Base-by-base conservation (phyloP, 257 asterid genomes). In the Penstemon eatonii region DNA sequence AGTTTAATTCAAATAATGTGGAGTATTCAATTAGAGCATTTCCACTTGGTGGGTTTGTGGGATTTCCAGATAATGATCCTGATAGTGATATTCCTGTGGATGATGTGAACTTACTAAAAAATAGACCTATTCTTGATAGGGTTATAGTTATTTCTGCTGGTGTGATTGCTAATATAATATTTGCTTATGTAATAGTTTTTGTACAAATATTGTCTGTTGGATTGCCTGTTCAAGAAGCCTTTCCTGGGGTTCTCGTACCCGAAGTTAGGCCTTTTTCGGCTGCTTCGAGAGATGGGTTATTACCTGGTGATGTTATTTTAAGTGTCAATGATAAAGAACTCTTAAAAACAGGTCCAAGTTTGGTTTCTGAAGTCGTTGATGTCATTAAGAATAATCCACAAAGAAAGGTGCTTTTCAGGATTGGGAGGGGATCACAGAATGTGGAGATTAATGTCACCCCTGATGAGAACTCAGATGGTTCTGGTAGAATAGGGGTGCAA, bases 1-100 rank as follows among this genome's bases (percentile, higher is more conserved):
- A 79, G 39, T 84, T 88, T 67, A 85, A 91, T 82, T 81, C 90
- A 0, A 84, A 94, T 25, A 87, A 89, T 47, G 97, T 94, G 11
- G 99, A 94, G 79, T 94, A 89, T 72, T 94, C 99, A 13, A 72
- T 94, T 74, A 82, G 99, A 70, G 97, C 97, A 5, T 85, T 94
- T 72, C 99, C 99, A 53, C 87, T 94, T 37, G 99, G 99, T 73
- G 99, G 99, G 25, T 94, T 88, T 77, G 99, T 94, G 67, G 99
- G 91, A 0, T 94, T 94, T 63, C 99, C 99, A 51, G 99, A 94
- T 84, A 91, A 94, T 80, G 97, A 94, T 78, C 97, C 97, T 3
- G 91, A 90, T 12, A 94, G 97, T 71, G 96, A 80, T 75, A 94
- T 94, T 57, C 99, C 99, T 0, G 84, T 80, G 2, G 97, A 91